Base-by-base conservation (phyloP, 2,329 filamentous ascomycete species). In the Penicillium sp. region DNA sequence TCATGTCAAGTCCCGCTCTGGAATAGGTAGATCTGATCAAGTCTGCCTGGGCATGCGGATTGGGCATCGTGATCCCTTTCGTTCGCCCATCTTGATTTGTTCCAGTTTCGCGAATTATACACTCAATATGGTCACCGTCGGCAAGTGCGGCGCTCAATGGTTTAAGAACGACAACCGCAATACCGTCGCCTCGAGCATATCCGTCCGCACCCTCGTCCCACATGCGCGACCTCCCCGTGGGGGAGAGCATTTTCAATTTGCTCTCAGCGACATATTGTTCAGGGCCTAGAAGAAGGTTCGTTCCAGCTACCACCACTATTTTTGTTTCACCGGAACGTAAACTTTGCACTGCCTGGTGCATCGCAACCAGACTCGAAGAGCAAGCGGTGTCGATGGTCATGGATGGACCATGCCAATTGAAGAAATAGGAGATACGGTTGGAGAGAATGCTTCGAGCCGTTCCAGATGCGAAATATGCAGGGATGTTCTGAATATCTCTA, bases 161-260 rank as follows among this genome's bases (percentile, higher is more conserved):
- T 64, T 86, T 86, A 0, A 87, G 58, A 0, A 85, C 67, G 0
- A 86, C 58, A 0, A 73, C 69, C 0, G 76, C 76, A 11, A 83
- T 67, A 0, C 82, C 82, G 49, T 86, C 84, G 11, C 79, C 81
- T 0, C 82, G 75, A 26, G 73, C 80, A 65, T 75, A 82, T 7
- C 81, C 82, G 58, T 82, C 69, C 0, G 79, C 82, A 2, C 64
- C 65, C 2, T 64, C 68, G 58, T 79, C 76, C 69, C 73, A 81
- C 68, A 75, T 81, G 48, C 77, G 78, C 14, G 79, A 84, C 35
- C 78, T 74, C 1, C 82, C 82, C 0, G 77, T 76, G 27, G 82
- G 77, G 1, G 80, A 81, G 23, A 85, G 76, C 46, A 83, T 65
- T 64, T 78, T 59, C 20, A 68, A 53, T 23, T 71, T 69, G 47